Base-by-base conservation (phyloP, 139 green algal species). In the Pycnococcus provasolii region DNA sequence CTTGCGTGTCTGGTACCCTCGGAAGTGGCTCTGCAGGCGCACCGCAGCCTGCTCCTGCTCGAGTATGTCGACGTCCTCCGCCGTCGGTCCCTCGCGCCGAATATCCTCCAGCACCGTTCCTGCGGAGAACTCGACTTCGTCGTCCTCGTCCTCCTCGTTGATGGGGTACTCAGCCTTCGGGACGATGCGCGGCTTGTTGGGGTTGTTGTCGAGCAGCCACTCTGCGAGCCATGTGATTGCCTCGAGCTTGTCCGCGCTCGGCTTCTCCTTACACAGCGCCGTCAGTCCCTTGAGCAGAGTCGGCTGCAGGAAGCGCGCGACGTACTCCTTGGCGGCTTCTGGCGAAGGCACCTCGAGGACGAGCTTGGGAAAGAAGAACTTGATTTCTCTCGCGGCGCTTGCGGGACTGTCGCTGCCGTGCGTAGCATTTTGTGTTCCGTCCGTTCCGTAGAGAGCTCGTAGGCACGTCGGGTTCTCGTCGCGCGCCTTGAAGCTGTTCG, bases 131-230 rank as follows among this genome's bases (percentile, higher is more conserved):
- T 82, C 78, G 53, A 82, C 74, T 53, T 81, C 81, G 3, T 80
- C 77, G 11, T 81, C 82, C 65, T 73, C 72, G 57, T 81, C 61
- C 7, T 72, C 66, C 8, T 70, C 26, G 26, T 68, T 68, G 11
- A 72, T 53, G 3, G 42, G 42, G 3, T 64, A 15, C 44, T 72
- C 54, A 13, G 6, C 13, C 26, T 62, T 26, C 26, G 26, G 26
- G 26, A 70, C 60, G 1, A 80, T 45, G 53, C 63, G 8, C 68
- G 58, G 78, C 68, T 88, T 92, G 77, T 91, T 90, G 51, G 85
- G 87, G 77, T 93, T 93, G 84, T 93, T 87, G 7, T 83, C 68
- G 11, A 87, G 78, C 52, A 93, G 77, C 80, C 83, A 93, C 15
- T 79, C 15, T 4, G 81, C 84, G n/a, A 93, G 70, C 66, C 85